Evolutionary conservation across 192 early-diverging fungal genomes (phyloP).

Genomic region (Coemansia sp.): DNA sequence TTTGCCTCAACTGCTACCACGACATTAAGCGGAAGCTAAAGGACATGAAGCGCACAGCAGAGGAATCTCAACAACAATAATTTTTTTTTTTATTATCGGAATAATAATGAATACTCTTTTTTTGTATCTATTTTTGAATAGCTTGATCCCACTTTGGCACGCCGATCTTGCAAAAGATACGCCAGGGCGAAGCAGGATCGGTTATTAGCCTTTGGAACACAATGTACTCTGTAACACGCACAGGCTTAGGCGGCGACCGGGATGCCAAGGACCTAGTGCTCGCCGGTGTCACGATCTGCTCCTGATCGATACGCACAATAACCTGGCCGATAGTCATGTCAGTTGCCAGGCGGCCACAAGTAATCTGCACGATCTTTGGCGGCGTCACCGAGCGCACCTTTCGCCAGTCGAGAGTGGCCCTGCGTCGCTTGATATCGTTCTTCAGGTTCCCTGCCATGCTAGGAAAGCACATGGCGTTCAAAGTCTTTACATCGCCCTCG

Average conservation of each 20-base stretch:
- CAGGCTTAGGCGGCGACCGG: constrained; percentile 55
- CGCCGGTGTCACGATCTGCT: constrained; percentile 55
- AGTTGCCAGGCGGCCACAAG: constrained; percentile 53
- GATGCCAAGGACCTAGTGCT: constrained; percentile 54
- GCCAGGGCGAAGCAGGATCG: constrained; percentile 64
- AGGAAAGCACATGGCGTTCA: constrained; percentile 63
- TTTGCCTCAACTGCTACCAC: constrained; percentile 75
- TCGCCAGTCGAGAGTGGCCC: constrained; percentile 60
- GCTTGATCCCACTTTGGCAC: constrained; percentile 40
- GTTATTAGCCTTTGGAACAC: constrained; percentile 68
- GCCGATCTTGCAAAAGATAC: constrained; percentile 65
- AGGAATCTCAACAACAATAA: constrained; percentile 9
- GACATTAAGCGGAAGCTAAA: constrained; percentile 62
- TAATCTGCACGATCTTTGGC: constrained; percentile 63
- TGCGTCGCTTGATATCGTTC: constrained; percentile 64
- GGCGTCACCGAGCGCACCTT: constrained; percentile 60
- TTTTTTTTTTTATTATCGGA: background rate
- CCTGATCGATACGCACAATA: constrained; percentile 67
- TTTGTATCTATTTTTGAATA: constrained; percentile 2
- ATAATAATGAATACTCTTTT: background rate
- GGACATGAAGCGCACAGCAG: constrained; percentile 25
- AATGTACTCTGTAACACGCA: constrained; percentile 67
- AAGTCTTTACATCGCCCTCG: constrained; percentile 58
- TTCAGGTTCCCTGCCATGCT: constrained; percentile 66
- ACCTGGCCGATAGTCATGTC: constrained; percentile 62